Evolutionary conservation across 2,329 filamentous ascomycete species (phyloP), one percentile per base, ranked within the genome.

Genomic region (Mollisiaceae sp.): DNA sequence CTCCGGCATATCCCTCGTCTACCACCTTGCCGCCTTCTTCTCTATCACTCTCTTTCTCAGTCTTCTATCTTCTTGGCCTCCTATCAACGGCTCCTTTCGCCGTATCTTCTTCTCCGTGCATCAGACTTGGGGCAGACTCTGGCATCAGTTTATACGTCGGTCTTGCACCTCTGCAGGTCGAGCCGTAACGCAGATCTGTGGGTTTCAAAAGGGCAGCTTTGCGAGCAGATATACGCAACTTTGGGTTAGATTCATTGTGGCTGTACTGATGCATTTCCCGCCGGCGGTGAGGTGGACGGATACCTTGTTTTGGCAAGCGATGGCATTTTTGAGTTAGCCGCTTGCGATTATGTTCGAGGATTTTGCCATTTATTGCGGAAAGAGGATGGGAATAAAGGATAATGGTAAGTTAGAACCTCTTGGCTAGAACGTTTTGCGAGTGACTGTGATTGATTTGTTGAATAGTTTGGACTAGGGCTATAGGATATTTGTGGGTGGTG

Each of bases 91-190:
- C 22, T 55, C 50, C 27, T 55, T 55, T 32, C 50, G 50, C 3
- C 32, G 14, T 6, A 55, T 22, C 22, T 55, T 55, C 50, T 55
- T 12, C 22, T 55, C 50, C 22, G 22, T 55, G 6, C 50, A 22
- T 55, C 50, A 27, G 14, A 55, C 50, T 4, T 55, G 50, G 50
- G 50, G 50, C 20, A 20, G 32, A 55, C 50, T 55, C 22, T 55
- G 50, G 50, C 50, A 55, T 55, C 50, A 55, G 27, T 55, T 55
- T 27, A 55, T 55, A 15, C 50, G 50, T 14, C 50, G 50, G 18
- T 55, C 20, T 55, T 55, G 50, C 50, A 22, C 50, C 27, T 55
- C 50, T 55, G 50, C 50, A 22, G 50, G 50, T 55, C 32, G 22
- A 12, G 50, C 50, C 6, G 22, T 55, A 6, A 55, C 50, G 22